phyloP scores from a whole-genome alignment of 176 grass and related monocot species.

The Themeda triandra region DNA sequence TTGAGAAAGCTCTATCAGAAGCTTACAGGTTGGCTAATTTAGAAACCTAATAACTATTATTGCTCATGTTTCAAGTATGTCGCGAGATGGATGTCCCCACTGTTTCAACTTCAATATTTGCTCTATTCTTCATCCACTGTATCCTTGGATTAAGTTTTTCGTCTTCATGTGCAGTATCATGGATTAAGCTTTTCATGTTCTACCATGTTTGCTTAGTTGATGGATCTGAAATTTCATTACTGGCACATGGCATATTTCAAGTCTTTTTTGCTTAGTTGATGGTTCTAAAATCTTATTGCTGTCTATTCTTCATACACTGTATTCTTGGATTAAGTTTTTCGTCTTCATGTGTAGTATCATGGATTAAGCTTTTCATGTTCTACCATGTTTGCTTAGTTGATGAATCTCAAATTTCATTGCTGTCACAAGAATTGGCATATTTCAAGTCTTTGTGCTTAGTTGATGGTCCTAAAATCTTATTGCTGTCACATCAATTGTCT shows the following conservation, averaged over 20 bases:
- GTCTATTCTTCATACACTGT: not conserved
- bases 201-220: not conserved
- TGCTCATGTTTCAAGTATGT: not conserved
- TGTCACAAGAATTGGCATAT: not conserved
- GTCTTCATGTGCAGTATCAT: not conserved
- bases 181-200: not conserved
- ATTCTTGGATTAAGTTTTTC: not conserved
- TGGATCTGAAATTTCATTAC: not conserved
- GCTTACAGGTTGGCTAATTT: conserved; percentile 64
- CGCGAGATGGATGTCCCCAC: not conserved
- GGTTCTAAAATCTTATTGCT: no score
- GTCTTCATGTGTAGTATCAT: not conserved
- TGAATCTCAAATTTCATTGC: not conserved
- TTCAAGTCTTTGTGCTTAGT: not conserved
- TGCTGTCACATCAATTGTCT: conserved; percentile 14
- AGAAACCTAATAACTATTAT: not conserved
- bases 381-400: not conserved
- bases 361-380: not conserved
- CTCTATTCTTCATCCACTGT: not conserved
- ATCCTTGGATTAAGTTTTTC: not conserved
- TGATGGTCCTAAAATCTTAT: not conserved
- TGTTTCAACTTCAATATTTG: not conserved
- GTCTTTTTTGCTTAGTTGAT: no score
- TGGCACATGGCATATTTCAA: not conserved
- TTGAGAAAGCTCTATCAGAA: conserved; percentile 86